phyloP scores from a whole-genome alignment of 163 green algal species.

The Trebouxiophyceae sp. region DNA sequence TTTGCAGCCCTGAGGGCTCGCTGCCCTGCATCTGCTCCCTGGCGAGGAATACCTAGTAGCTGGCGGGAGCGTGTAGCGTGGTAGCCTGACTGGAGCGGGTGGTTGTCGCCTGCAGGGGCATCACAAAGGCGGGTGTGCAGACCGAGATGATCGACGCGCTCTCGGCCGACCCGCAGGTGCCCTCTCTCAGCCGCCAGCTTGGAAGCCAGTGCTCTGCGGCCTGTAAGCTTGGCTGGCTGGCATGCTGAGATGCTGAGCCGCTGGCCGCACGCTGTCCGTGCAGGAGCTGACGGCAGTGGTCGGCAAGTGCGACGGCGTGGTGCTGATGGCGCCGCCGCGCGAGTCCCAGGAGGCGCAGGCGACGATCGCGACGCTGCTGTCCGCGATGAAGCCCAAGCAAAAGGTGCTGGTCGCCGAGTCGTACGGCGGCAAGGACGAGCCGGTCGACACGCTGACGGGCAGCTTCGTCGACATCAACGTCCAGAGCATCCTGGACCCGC shows the following conservation, averaged over 20 bases:
- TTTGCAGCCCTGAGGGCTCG: no score
- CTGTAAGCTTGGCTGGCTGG: no score
- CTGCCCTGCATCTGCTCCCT: no score
- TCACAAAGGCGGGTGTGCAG: slow-evolving; percentile 82
- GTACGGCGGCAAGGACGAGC: slow-evolving; percentile 89
- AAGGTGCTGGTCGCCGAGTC: slow-evolving; percentile 80
- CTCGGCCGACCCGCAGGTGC: slow-evolving; percentile 53
- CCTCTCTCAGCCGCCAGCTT: background rate
- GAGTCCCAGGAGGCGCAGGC: slow-evolving; percentile 38
- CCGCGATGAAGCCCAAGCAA: slow-evolving; percentile 73
- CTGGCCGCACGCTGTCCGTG: no score
- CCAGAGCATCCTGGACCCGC: slow-evolving; percentile 38
- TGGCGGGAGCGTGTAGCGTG: no score
- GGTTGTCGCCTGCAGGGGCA: no score
- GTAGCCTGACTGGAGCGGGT: no score
- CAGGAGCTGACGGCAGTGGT: slow-evolving; percentile 77
- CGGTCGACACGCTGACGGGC: slow-evolving; percentile 74
- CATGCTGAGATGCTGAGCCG: no score
- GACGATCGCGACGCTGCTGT: slow-evolving; percentile 61
- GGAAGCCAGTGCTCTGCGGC: no score
- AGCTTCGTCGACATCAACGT: slow-evolving; percentile 47
- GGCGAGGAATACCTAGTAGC: no score
- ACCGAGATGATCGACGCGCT: slow-evolving; percentile 85
- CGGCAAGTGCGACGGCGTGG: slow-evolving; percentile 57
- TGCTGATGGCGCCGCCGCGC: slow-evolving; percentile 80